These are phyloP conservation scores for Fomitopsis pulvina DNA, from an alignment of 768 basidiomycete genomes.

Conservation along the genomic window DNA sequence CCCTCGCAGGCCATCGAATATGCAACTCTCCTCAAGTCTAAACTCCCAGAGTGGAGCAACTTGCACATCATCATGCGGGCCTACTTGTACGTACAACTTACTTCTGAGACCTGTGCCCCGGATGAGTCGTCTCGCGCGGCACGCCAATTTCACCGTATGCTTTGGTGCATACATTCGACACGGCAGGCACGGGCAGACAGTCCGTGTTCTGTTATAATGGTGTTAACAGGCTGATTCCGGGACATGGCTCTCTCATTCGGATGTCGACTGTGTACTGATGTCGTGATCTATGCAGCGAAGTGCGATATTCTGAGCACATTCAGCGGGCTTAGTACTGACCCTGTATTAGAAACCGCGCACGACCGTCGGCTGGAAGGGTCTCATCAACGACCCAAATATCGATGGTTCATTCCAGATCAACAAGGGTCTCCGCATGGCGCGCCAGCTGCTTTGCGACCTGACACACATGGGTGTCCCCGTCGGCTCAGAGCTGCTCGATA, in stretches of 20 bases:
- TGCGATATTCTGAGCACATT: slow-evolving; percentile 10
- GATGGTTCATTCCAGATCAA: slow-evolving; percentile 95
- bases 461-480: slow-evolving; percentile 88
- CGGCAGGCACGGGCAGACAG: not conserved
- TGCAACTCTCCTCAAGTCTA: slow-evolving; percentile 62
- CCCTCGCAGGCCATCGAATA: slow-evolving; percentile 81
- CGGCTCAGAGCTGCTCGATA: slow-evolving; percentile 90
- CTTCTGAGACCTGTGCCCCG: not conserved
- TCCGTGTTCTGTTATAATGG: no score
- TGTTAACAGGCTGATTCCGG: no score
- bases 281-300: slow-evolving; percentile 33
- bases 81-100: slow-evolving; percentile 74
- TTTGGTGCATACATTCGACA: no score
- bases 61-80: slow-evolving; percentile 93
- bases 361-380: slow-evolving; percentile 96
- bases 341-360: slow-evolving; percentile 81
- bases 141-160: not conserved
- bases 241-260: slow-evolving; percentile 6
- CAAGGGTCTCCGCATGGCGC: slow-evolving; percentile 86
- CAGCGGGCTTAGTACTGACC: not conserved
- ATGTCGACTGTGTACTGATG: not conserved
- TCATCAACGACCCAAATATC: slow-evolving; percentile 92
- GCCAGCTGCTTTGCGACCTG: slow-evolving; percentile 87
- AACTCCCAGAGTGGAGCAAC: slow-evolving; percentile 62
- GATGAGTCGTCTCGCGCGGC: not conserved